Base-by-base conservation (phyloP, 768 basidiomycete genomes). In the Cystofilobasidium macerans region DNA sequence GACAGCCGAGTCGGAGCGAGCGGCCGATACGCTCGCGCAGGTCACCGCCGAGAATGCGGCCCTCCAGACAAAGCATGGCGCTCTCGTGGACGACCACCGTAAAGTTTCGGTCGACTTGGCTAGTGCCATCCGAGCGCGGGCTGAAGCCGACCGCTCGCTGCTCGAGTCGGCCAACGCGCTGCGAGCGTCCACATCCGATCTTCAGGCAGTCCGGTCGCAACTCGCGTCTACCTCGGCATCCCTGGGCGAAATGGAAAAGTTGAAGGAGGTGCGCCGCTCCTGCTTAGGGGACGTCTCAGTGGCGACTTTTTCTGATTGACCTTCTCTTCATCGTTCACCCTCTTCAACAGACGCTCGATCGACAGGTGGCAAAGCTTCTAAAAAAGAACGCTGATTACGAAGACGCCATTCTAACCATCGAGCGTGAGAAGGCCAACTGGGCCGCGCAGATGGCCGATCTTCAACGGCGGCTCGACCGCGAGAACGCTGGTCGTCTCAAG, bases 361-460 rank as follows among this genome's bases (percentile, higher is more conserved):
- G 86, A 43, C 86, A 92, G 74, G 76, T 94, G n/a, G 74, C 79
- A 0, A 76, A 81, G 26, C 82, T 86, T 8, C 86, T 88, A 71
- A 80, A 81, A 40, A 89, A 89, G 71, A 86, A 86, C 67, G 83
- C 87, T 64, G 85, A 87, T 65, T 86, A 91, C 64, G 94, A 99
- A 75, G 94, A 98, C 72, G 82, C 86, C 0, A 82, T 89, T 1
- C 80, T 95, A 8, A 84, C 87, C 70, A 81, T 88, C 58, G 88
- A 97, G 75, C 81, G 88, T 35, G 91, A 92, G 65, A 84, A 88
- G 73, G 84, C 83, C 14, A 79, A 84, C 20, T 84, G 86, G 69
- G 81, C 84, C 57, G 82, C 86, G 6, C 86, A 91, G 70, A 73
- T 87, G 67, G 87, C 93, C 28, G 79, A 81, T 6, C 76, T 81